Base-by-base conservation (phyloP, 2,329 filamentous ascomycete species). In the Curvularia spicifera region DNA sequence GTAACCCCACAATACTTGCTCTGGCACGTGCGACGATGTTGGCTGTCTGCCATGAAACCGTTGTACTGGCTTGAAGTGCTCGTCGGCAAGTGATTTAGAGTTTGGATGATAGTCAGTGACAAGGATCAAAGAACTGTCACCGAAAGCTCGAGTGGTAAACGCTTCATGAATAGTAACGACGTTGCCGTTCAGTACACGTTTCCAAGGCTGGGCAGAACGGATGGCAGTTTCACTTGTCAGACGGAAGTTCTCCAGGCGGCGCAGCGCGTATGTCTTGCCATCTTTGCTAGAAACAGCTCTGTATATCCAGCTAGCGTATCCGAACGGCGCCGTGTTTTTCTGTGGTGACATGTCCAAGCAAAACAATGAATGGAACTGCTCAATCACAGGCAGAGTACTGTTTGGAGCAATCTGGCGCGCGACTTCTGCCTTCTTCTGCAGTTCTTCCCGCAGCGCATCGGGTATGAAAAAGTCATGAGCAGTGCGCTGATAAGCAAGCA, bases 71-170 rank as follows among this genome's bases (percentile, higher is more conserved):
- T 78, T 72, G 67, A 93, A 87, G 70, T 97, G 91, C 68, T 91
- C 87, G 71, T 98, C 94, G 33, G 89, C 87, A 24, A 99, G 84
- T 0, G 94, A 97, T 77, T 95, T 96, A 2, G 94, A 91, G 20
- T 95, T 83, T 1, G 95, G 94, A 71, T 95, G 91, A 72, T 97
- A 99, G 75, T 96, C 92, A 61, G 92, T 95, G 24, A 96, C 93
- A 70, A 99, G 90, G 48, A 99, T 90, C 53, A 99, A 84, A 3
- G 95, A 98, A 77, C 91, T 96, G 75, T 98, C 95, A 54, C 92
- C 91, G 76, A 99, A 99, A 26, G 90, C 91, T 60, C 93, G 84
- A 12, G 92, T 96, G 0, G 95, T 99, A 71, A 99, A 99, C 0
- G 91, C 92, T 77, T 97, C 93, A 70, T 96, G 89, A 8, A 96